A percentile compares a stretch with the other conserved stretches of the same genome.
Conservation (phyloP, 176 grass and related monocot genomes). For the Eremochloa ophiuroides region DNA sequence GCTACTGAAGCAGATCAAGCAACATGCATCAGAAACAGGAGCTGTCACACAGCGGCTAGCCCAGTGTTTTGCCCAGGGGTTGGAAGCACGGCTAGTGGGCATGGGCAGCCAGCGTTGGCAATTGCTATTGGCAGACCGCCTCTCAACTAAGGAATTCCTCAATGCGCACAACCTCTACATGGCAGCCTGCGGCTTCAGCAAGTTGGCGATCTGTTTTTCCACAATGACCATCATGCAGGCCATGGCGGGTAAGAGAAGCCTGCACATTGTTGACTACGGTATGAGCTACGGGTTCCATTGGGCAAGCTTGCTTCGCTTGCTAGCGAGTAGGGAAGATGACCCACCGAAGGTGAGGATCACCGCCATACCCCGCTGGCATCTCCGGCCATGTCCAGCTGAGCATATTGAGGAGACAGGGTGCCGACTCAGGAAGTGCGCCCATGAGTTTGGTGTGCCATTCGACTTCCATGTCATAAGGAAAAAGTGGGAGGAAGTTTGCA, state of each 20-base stretch:
- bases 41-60: conserved; percentile 58
- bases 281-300: conserved; percentile 36
- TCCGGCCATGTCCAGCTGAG: conserved; percentile 21
- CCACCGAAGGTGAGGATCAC: conserved; percentile 41
- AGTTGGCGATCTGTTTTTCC: background rate
- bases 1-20: conserved; percentile 54
- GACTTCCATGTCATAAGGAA: conserved; percentile 13
- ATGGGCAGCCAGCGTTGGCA: conserved; percentile 39
- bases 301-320: conserved; percentile 9
- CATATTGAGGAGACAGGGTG: conserved; percentile 31
- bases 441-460: conserved; percentile 33
- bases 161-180: conserved; percentile 33
- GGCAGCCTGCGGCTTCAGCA: conserved; percentile 29
- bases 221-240: conserved; percentile 11
- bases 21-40: conserved; percentile 42
- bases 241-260: background rate
- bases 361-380: background rate
- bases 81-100: conserved; percentile 53
- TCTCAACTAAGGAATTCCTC: conserved; percentile 6
- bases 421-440: conserved; percentile 23
- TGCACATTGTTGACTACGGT: conserved; percentile 46
- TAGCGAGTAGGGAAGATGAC: conserved; percentile 6
- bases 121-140: background rate
- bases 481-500: conserved; percentile 33
- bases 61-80: conserved; percentile 41